phyloP scores from a whole-genome alignment of 2,329 filamentous ascomycete genomes.

The Phoma sp. region DNA sequence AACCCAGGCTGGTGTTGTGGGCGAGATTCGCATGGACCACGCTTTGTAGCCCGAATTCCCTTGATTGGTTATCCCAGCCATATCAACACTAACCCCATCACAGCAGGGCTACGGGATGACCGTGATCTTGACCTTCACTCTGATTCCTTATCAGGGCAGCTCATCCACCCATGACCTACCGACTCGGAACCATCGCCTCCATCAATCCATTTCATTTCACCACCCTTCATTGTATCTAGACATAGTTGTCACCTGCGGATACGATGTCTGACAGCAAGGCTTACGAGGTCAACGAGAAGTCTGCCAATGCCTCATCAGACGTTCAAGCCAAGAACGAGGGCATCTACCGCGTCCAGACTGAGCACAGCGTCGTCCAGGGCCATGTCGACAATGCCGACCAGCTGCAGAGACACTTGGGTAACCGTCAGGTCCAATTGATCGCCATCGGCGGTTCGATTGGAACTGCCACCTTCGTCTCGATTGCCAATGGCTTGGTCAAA shows the following conservation, averaged over 20 bases:
- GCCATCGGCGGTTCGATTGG: constrained; percentile 43
- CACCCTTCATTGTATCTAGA: neutral
- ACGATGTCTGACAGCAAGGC: constrained; percentile 23
- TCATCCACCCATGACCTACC: neutral
- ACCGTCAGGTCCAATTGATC: constrained; percentile 43
- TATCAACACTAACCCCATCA: constrained; percentile 8
- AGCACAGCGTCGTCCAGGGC: constrained; percentile 4
- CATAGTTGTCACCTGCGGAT: neutral
- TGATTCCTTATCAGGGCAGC: constrained; percentile 3
- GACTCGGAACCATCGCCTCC: constrained; percentile 9
- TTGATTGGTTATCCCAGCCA: neutral
- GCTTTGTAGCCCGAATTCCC: neutral
- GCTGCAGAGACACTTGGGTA: constrained; percentile 53
- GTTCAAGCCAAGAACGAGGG: constrained; percentile 8
- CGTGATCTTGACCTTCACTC: constrained; percentile 12
- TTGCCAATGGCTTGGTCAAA: constrained; percentile 58
- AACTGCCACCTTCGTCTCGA: constrained; percentile 62
- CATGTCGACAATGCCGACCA: constrained; percentile 30
- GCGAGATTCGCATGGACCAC: neutral
- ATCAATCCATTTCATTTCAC: neutral
- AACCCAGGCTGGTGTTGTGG: constrained; percentile 1
- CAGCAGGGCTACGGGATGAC: constrained; percentile 1
- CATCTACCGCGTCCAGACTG: constrained; percentile 18
- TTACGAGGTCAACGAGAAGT: constrained; percentile 17
- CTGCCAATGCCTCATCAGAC: constrained; percentile 4